phyloP scores from a whole-genome alignment of 2,329 filamentous ascomycete species.

The Aureobasidium sp. region DNA sequence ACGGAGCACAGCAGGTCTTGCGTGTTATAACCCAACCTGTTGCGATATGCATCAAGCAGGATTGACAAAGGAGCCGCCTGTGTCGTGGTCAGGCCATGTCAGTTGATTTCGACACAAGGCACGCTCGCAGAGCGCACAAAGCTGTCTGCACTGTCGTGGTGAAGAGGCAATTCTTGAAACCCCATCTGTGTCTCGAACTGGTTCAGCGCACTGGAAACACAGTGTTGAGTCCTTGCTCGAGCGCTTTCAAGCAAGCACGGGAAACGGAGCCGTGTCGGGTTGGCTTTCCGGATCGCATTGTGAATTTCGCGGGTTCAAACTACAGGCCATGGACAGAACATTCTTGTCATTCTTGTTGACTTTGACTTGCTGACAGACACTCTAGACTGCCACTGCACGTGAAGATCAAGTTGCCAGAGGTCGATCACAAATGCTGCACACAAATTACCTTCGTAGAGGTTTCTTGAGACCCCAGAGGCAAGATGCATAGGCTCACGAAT shows the following conservation, averaged over 20 bases:
- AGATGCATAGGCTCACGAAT: background rate
- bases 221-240: too few relatives aligned
- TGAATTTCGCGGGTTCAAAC: background rate
- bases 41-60: background rate
- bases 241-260: background rate
- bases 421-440: background rate
- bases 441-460: background rate
- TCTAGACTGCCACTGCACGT: background rate
- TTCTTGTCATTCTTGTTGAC: too few relatives aligned
- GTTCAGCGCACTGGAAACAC: background rate
- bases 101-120: background rate
- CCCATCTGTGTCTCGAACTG: background rate
- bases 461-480: background rate
- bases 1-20: background rate
- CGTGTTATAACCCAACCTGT: background rate
- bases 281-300: background rate
- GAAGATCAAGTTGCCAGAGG: background rate
- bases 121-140: background rate
- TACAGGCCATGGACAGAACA: background rate
- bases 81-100: conserved; percentile 1
- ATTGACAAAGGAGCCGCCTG: background rate
- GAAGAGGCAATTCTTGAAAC: background rate
- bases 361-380: too few relatives aligned
- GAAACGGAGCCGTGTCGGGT: background rate
- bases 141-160: background rate